Percentiles rank a stretch among this genome's conserved stretches.
phyloP scores from a whole-genome alignment of 179 eudicot species.

The Spergularia azorica region DNA sequence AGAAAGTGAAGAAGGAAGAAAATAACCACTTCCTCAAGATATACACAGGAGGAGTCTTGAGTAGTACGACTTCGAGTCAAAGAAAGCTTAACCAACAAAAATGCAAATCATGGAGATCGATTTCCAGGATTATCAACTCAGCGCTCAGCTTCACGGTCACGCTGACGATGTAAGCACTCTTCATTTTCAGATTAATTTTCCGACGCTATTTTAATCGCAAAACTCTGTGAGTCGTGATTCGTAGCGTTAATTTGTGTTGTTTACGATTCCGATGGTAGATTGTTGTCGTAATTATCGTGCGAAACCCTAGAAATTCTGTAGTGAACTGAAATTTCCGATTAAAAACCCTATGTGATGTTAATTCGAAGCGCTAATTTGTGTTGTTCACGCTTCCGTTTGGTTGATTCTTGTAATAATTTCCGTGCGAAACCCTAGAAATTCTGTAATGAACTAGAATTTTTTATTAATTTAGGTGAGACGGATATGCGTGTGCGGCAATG shows the following conservation, averaged over 20 bases:
- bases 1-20: too few species aligned
- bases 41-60: not conserved
- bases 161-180: conserved; percentile 65
- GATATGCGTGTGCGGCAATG: conserved; percentile 73
- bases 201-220: too few species aligned
- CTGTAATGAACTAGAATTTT: not conserved
- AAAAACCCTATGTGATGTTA: too few species aligned
- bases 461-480: conserved; percentile 60
- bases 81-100: not conserved
- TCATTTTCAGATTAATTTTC: not conserved
- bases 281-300: not conserved
- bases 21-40: too few species aligned
- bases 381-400: too few species aligned
- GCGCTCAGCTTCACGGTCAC: conserved; percentile 74
- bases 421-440: not conserved
- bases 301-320: not conserved
- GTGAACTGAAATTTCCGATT: not conserved
- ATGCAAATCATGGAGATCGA: conserved; percentile 62
- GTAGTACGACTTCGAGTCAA: conserved; percentile 1
- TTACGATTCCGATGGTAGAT: too few species aligned
- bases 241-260: too few species aligned
- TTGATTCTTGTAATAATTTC: not conserved
- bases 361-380: too few species aligned
- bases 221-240: too few species aligned
- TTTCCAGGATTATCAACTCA: conserved; percentile 46